These are phyloP conservation scores for Tephrocybe sp. DNA, from an alignment of 768 basidiomycete genomes.

Conservation along the genomic window DNA sequence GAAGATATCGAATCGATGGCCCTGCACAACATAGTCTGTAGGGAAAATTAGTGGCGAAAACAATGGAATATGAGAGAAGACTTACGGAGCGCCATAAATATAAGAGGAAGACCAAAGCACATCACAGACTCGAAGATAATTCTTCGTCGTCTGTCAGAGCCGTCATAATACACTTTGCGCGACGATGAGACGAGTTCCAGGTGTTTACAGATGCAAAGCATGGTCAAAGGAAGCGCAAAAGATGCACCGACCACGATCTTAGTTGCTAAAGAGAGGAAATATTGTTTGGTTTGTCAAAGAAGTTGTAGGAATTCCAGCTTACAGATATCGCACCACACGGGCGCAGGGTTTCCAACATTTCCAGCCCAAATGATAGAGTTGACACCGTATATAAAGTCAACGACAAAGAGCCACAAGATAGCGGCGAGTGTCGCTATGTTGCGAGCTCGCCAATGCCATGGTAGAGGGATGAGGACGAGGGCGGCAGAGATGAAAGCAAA, in stretches of 20 bases:
- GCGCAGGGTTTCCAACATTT: slow-evolving; percentile 39
- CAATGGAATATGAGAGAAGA: background rate
- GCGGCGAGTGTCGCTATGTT: slow-evolving; percentile 48
- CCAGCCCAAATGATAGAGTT: slow-evolving; percentile 64
- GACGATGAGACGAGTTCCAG: slow-evolving; percentile 19
- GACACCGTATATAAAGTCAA: slow-evolving; percentile 49
- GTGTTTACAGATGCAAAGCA: slow-evolving; percentile 49
- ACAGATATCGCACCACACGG: slow-evolving; percentile 77
- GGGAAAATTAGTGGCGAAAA: background rate
- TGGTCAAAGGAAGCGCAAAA: slow-evolving; percentile 37
- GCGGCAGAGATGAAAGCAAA: slow-evolving; percentile 31
- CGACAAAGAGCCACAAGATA: slow-evolving; percentile 46
- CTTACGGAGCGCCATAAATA: slow-evolving; percentile 30
- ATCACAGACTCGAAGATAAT: slow-evolving; percentile 26
- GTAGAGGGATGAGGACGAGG: slow-evolving; percentile 32
- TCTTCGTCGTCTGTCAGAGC: slow-evolving; percentile 23
- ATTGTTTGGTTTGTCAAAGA: background rate
- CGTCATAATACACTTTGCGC: background rate
- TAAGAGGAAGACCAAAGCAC: slow-evolving; percentile 31
- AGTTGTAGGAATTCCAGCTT: slow-evolving; percentile 6
- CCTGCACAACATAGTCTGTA: slow-evolving; percentile 34
- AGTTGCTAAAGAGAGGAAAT: background rate
- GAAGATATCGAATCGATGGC: slow-evolving; percentile 41
- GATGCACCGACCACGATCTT: slow-evolving; percentile 18
- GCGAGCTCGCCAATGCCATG: slow-evolving; percentile 35